phyloP scores from a whole-genome alignment of 2,329 filamentous ascomycete species.

The Cytospora schulzeri region DNA sequence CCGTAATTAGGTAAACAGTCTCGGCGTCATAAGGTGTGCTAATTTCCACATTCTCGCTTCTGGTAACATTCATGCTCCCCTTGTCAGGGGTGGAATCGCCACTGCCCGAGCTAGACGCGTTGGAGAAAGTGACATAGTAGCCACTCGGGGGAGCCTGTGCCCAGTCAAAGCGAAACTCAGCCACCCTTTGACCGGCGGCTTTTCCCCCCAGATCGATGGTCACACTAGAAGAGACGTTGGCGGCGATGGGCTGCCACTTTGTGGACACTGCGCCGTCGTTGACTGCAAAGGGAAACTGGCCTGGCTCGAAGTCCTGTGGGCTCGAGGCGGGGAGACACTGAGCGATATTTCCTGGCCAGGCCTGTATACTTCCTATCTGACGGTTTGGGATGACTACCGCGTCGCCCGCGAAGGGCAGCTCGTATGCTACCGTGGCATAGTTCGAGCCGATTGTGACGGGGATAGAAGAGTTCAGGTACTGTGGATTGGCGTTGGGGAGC shows the following conservation, averaged over 20 bases:
- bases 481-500: slow-evolving; percentile 54
- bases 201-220: slow-evolving; percentile 22
- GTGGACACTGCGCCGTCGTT: slow-evolving; percentile 27
- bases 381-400: slow-evolving; percentile 61
- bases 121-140: slow-evolving; percentile 24
- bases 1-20: neutral
- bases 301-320: slow-evolving; percentile 52
- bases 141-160: slow-evolving; percentile 23
- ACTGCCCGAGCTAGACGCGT: neutral
- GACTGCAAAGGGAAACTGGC: slow-evolving; percentile 65
- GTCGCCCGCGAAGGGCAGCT: slow-evolving; percentile 47
- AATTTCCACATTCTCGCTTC: slow-evolving; percentile 16
- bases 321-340: slow-evolving; percentile 63
- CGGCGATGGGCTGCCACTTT: slow-evolving; percentile 25
- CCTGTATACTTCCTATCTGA: slow-evolving; percentile 54
- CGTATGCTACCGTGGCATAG: slow-evolving; percentile 43
- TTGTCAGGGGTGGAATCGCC: neutral
- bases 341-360: slow-evolving; percentile 60
- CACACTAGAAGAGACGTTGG: slow-evolving; percentile 22
- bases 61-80: slow-evolving; percentile 3
- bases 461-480: slow-evolving; percentile 56
- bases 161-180: slow-evolving; percentile 25
- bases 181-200: slow-evolving; percentile 11
- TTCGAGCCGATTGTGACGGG: slow-evolving; percentile 57
- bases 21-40: slow-evolving; percentile 16